These are phyloP conservation scores for Eurotiales sp. DNA, from an alignment of 2,329 filamentous ascomycete species.

Conservation along the genomic window DNA sequence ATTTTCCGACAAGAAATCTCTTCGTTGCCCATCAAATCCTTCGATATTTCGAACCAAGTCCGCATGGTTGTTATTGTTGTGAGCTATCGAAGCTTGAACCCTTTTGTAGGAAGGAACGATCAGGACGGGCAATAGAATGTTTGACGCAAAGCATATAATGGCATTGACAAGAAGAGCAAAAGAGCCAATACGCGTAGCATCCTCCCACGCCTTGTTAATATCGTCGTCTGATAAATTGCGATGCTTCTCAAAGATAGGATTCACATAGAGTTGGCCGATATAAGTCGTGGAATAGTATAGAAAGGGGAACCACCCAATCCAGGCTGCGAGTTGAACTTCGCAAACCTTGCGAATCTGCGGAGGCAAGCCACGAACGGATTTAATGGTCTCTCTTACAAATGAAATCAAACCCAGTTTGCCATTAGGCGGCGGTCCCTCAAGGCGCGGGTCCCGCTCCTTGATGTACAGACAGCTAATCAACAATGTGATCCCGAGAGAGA, in stretches of 20 bases:
- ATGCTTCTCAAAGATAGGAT: slow-evolving; percentile 72
- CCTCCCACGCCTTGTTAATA: slow-evolving; percentile 75
- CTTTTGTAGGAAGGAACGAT: slow-evolving; percentile 70
- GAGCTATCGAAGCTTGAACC: slow-evolving; percentile 14
- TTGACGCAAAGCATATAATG: slow-evolving; percentile 75
- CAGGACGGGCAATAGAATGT: slow-evolving; percentile 79
- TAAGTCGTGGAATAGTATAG: slow-evolving; percentile 95
- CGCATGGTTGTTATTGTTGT: no score
- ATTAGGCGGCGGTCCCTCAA: slow-evolving; percentile 61
- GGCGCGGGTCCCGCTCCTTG: slow-evolving; percentile 73
- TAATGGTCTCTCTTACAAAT: slow-evolving; percentile 77
- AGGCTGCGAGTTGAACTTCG: slow-evolving; percentile 76
- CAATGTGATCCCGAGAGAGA: slow-evolving; percentile 68
- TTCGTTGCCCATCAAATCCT: neutral
- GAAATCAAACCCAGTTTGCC: slow-evolving; percentile 63
- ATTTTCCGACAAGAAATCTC: slow-evolving; percentile 22
- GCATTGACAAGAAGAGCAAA: slow-evolving; percentile 88
- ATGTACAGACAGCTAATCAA: slow-evolving; percentile 66
- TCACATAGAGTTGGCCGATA: slow-evolving; percentile 86
- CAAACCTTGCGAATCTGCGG: slow-evolving; percentile 81
- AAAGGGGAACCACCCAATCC: slow-evolving; percentile 95
- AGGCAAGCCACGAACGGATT: slow-evolving; percentile 72
- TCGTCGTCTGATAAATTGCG: slow-evolving; percentile 73
- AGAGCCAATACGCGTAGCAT: slow-evolving; percentile 80
- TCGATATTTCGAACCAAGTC: no score